These are phyloP conservation scores for Metarhizium anisopliae DNA, from an alignment of 2,329 filamentous ascomycete species.

Conservation along the genomic window DNA sequence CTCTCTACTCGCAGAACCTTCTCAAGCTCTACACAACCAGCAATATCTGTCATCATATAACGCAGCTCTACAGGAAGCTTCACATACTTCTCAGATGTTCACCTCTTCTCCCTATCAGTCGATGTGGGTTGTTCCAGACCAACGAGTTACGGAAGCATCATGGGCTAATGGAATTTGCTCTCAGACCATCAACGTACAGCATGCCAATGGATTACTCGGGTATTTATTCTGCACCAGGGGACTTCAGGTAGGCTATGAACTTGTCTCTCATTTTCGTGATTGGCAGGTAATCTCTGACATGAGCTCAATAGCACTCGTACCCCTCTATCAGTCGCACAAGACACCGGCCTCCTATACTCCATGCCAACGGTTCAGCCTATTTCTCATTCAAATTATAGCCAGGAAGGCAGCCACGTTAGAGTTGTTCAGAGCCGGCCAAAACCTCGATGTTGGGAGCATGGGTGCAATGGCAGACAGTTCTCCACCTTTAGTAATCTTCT, in stretches of 20 bases:
- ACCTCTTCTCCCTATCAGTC: constrained; percentile 22
- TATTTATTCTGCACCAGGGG: constrained; percentile 21
- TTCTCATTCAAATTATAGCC: constrained; percentile 21
- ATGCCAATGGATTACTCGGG: constrained; percentile 35
- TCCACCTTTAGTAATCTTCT: constrained; percentile 94
- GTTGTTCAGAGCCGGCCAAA: constrained; percentile 76
- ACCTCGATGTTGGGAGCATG: constrained; percentile 94
- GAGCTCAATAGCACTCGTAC: constrained; percentile 24
- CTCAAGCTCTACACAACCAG: constrained; percentile 30
- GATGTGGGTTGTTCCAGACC: constrained; percentile 21
- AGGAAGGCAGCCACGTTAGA: constrained; percentile 46
- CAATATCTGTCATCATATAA: constrained; percentile 43
- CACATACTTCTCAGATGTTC: constrained; percentile 26
- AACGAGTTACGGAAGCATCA: neutral
- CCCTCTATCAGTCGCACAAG: constrained; percentile 28
- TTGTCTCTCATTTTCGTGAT: neutral
- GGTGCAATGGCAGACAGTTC: constrained; percentile 91
- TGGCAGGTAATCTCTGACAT: neutral
- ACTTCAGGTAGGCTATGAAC: constrained; percentile 29
- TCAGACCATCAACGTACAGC: constrained; percentile 27
- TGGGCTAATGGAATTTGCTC: constrained; percentile 16
- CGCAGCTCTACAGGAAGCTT: constrained; percentile 35
- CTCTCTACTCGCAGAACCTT: constrained; percentile 41
- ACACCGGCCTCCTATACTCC: constrained; percentile 34
- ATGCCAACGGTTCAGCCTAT: constrained; percentile 29